Conservation (phyloP, 768 basidiomycete genomes). For the Naganishia antarctica region DNA sequence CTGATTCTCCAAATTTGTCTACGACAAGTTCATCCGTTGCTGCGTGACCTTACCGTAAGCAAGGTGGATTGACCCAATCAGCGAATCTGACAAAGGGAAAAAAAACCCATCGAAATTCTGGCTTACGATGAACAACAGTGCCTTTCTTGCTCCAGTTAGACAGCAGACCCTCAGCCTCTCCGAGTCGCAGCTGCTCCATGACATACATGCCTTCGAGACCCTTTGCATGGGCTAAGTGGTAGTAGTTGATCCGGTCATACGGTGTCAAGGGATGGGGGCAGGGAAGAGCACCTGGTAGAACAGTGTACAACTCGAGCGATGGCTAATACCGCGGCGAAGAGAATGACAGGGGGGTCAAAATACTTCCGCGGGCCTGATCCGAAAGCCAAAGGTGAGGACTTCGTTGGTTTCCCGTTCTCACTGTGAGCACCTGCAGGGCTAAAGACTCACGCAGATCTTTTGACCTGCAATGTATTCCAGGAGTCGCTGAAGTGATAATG, state of each 20-base stretch:
- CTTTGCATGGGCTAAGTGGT: slow-evolving; percentile 56
- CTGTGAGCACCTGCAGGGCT: slow-evolving; percentile 33
- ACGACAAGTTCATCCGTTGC: slow-evolving; percentile 68
- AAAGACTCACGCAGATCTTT: slow-evolving; percentile 56
- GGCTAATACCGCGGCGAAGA: slow-evolving; percentile 60
- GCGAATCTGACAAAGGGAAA: not conserved
- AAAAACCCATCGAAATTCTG: not conserved
- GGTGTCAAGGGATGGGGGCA: slow-evolving; percentile 54
- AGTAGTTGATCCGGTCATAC: slow-evolving; percentile 58
- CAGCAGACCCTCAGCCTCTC: slow-evolving; percentile 68
- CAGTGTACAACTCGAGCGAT: slow-evolving; percentile 63
- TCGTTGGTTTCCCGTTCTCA: not conserved
- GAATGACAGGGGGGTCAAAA: slow-evolving; percentile 65
- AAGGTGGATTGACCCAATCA: not conserved
- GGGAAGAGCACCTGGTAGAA: slow-evolving; percentile 54
- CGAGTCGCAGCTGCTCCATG: slow-evolving; percentile 59
- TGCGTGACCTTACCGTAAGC: too few relatives aligned
- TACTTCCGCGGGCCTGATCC: slow-evolving; percentile 56
- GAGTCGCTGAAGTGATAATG: slow-evolving; percentile 71
- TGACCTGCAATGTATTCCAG: slow-evolving; percentile 73
- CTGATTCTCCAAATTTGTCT: slow-evolving; percentile 68
- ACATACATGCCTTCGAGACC: slow-evolving; percentile 57
- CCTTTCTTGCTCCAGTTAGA: slow-evolving; percentile 67
- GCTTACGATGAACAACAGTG: slow-evolving; percentile 57
- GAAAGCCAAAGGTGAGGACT: not conserved